Percentiles rank a stretch among this genome's conserved stretches.
These are phyloP conservation scores for Maudiozyma pseudohumilis DNA, from an alignment of 805 yeast species.

Conservation along the genomic window DNA sequence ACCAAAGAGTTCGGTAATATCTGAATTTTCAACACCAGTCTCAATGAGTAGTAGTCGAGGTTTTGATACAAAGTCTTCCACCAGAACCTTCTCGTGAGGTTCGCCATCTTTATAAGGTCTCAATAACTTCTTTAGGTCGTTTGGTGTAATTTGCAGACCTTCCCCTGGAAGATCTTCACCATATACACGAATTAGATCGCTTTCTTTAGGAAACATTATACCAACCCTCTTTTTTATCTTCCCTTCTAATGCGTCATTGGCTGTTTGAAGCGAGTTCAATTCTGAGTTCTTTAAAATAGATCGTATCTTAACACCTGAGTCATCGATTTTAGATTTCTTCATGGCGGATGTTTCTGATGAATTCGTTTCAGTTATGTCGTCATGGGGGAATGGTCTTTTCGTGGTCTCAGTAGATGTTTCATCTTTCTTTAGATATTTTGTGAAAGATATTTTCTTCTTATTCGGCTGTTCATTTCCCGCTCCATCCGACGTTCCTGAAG, in stretches of 20 bases:
- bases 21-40: slow-evolving; percentile 13
- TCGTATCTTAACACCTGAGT: slow-evolving; percentile 6
- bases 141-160: slow-evolving; percentile 24
- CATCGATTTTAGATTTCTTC: neutral
- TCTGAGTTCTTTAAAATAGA: slow-evolving; percentile 17
- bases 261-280: neutral
- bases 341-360: neutral
- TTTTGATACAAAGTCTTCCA: slow-evolving; percentile 13
- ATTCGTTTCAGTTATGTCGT: neutral
- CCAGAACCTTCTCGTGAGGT: slow-evolving; percentile 23
- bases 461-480: slow-evolving; percentile 4
- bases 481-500: too few species aligned
- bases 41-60: slow-evolving; percentile 9
- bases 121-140: slow-evolving; percentile 22
- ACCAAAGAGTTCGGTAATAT: slow-evolving; percentile 22
- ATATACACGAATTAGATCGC: slow-evolving; percentile 21
- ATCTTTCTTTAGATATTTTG: slow-evolving; percentile 26
- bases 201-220: slow-evolving; percentile 22
- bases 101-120: slow-evolving; percentile 29
- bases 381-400: slow-evolving; percentile 11
- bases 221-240: slow-evolving; percentile 3
- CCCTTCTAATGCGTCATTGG: neutral
- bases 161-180: slow-evolving; percentile 27
- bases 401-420: slow-evolving; percentile 5
- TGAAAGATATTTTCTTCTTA: slow-evolving; percentile 28